A percentile compares a stretch with the other conserved stretches of the same genome.
Evolutionary conservation across 768 basidiomycete species (phyloP).

Genomic region (Naganishia antarctica): DNA sequence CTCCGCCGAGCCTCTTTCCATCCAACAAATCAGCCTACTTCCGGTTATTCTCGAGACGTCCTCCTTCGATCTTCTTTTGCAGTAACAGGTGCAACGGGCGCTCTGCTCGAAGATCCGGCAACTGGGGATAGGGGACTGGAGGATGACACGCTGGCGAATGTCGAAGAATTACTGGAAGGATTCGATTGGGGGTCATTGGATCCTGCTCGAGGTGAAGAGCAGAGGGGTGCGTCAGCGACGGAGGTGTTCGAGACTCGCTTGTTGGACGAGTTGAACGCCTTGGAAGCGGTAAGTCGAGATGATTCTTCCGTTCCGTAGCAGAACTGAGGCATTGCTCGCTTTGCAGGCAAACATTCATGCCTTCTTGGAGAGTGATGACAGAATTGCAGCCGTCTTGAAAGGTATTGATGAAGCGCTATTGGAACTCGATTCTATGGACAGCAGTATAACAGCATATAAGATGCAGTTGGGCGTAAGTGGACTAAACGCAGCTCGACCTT

Average conservation of each 20-base stretch:
- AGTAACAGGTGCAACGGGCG: conserved; percentile 51
- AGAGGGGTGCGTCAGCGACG: conserved; percentile 60
- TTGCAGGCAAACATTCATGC: conserved; percentile 90
- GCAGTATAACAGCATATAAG: conserved; percentile 84
- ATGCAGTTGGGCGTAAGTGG: conserved; percentile 83
- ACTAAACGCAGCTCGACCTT: too few species aligned
- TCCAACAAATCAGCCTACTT: conserved; percentile 38
- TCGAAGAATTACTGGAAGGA: conserved; percentile 98
- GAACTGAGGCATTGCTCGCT: background rate
- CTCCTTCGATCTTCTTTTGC: conserved; percentile 35
- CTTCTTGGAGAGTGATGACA: conserved; percentile 91
- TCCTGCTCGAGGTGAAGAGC: background rate
- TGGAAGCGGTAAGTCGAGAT: conserved; percentile 68
- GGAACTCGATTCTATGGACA: conserved; percentile 86
- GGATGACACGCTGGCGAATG: conserved; percentile 78
- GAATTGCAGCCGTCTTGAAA: conserved; percentile 76
- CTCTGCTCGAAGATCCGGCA: conserved; percentile 55
- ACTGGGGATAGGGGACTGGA: conserved; percentile 43
- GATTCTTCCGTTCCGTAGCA: background rate
- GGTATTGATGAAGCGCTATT: conserved; percentile 81
- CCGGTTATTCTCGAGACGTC: conserved; percentile 45
- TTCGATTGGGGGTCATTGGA: conserved; percentile 78
- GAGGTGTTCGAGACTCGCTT: conserved; percentile 88
- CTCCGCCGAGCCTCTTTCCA: conserved; percentile 55
- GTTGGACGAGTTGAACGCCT: conserved; percentile 79